Base-by-base conservation (phyloP, 2,329 filamentous ascomycete species). In the Alternaria sp. region DNA sequence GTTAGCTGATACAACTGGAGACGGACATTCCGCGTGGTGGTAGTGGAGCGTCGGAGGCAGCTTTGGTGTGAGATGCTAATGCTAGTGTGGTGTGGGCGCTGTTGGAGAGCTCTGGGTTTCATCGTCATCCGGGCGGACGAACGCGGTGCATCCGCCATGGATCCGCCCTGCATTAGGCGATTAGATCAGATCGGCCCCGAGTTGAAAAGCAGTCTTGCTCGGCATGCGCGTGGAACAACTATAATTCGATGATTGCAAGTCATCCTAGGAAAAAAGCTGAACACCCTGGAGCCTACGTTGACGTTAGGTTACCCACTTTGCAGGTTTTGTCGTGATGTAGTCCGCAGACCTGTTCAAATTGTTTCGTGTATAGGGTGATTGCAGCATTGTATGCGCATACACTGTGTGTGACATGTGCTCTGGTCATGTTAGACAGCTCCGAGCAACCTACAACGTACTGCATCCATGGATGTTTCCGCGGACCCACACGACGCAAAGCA, bases 51-150 rank as follows among this genome's bases (percentile, higher is more conserved):
- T 44, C 18, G 33, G 54, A 51, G 30, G n/a, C 41, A 37, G 43
- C 43, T n/a, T 47, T 57, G 61, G 43, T 67, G 61, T 59, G 33
- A 55, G 56, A 63, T 63, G 60, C 66, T 68, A 67, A 65, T 59
- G 60, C 46, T 66, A 63, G 63, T 59, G 55, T 30, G 14, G 18
- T 59, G 55, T 30, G 14, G 18, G 49, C 49, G 49, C 49, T 28
- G 49, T 25, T 64, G 43, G 53, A 41, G 61, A 58, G 64, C 28
- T 60, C 47, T 58, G 63, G 63, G 69, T 71, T 71, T 72, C 70
- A 70, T 69, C 69, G 46, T 68, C 61, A 64, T 59, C 63, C 68
- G 61, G 64, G 57, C 61, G 63, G 60, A 66, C 58, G 60, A 64
- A 66, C 47, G 60, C 49, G 50, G 64, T 60, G 61, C 66, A 64